Evolutionary conservation across 176 grass and related monocot species (phyloP).

Genomic region (Chloris gayana): DNA sequence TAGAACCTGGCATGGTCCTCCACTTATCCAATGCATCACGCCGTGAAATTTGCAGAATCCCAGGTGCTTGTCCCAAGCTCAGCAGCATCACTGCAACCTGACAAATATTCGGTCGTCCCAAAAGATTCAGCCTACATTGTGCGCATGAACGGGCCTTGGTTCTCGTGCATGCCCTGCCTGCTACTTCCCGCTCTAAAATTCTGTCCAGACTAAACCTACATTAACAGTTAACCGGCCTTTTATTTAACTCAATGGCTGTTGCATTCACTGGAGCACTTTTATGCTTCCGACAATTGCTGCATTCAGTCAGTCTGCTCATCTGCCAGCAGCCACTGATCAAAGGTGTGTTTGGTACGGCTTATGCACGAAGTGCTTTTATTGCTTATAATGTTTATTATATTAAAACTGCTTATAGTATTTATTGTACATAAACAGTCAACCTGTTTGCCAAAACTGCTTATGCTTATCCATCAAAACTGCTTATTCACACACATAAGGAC

Average conservation of each 20-base stretch:
- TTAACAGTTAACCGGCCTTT: background rate
- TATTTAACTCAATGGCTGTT: background rate
- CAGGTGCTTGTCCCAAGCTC: conserved; percentile 23
- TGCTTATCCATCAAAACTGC: too few species aligned
- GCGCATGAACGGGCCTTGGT: background rate
- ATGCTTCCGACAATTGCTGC: background rate
- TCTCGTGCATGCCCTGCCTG: background rate
- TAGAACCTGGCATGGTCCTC: background rate
- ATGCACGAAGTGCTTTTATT: too few species aligned
- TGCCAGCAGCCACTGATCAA: conserved; percentile 20
- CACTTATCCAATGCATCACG: conserved; percentile 2
- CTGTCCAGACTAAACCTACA: background rate
- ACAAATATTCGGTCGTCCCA: conserved; percentile 27
- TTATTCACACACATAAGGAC: too few species aligned
- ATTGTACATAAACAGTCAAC: too few species aligned
- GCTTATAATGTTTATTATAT: too few species aligned
- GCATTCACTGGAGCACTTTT: background rate
- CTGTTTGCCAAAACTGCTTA: too few species aligned
- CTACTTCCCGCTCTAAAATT: background rate
- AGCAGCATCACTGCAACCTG: background rate
- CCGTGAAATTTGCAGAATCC: conserved; percentile 15
- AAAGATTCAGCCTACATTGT: conserved; percentile 28
- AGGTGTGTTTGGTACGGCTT: too few species aligned
- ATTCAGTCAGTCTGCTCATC: background rate
- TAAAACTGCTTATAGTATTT: too few species aligned